Base-by-base conservation (phyloP, 768 basidiomycete species). In the Hortiboletus campestris region DNA sequence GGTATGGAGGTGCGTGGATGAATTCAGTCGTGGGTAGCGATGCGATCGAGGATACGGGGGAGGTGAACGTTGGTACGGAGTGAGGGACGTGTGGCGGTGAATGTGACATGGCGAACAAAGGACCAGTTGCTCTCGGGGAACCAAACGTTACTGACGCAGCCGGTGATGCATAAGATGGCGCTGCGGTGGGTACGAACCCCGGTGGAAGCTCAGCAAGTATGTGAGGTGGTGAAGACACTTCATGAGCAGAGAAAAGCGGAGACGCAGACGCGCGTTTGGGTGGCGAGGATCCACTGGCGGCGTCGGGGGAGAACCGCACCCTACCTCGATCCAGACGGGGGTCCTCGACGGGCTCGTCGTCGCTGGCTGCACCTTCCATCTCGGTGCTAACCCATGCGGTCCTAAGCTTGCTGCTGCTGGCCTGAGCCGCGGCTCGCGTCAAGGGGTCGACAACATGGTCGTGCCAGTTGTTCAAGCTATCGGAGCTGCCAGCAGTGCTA, bases 331-430 rank as follows among this genome's bases (percentile, higher is more conserved):
- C 29, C 25, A 64, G 61, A 35, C 49, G 16, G 29, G 55, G 14
- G 47, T 70, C 67, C 38, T 61, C 49, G 45, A 53, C 53, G 52
- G 46, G 63, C 40, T 72, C 68, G 25, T 64, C 65, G 34, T 72
- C 72, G 51, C 66, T 65, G 43, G 36, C 52, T 14, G 53, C 55
- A 11, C 67, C 66, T 47, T 81, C 80, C 59, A 77, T 64, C 36
- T 80, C 80, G 11, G 69, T 75, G 64, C 77, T 78, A 16, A 79
- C 76, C 70, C 67, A 75, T 0, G 74, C 74, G 20, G 62, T 66
- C 56, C 62, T 66, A 25, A 55, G 54, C 41, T 38, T 59, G 54
- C 56, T 67, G 49, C 31, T 63, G 41, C 50, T 56, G 57, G 46
- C 63, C 61, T 63, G 46, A 14, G 60, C 44, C 42, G 38, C 56